These are phyloP conservation scores for Phytophthora pistaciae DNA, from an alignment of 352 stramenopile genomes.

Conservation along the genomic window DNA sequence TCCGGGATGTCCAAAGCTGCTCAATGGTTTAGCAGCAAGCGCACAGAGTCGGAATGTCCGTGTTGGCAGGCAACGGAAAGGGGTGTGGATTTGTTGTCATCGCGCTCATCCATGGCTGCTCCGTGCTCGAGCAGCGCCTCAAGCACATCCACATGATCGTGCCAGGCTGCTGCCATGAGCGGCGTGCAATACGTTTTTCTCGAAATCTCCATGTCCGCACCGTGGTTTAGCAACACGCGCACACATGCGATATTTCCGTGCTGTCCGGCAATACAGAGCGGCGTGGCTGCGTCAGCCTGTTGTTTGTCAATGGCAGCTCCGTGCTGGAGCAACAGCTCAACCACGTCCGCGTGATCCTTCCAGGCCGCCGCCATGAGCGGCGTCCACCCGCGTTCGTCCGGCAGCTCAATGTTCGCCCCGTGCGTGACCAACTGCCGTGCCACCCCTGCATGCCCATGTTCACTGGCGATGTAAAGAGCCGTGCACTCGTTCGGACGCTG, in stretches of 20 bases:
- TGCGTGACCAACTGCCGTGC: constrained; percentile 7
- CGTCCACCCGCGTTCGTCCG: constrained; percentile 19
- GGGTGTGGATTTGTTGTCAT: too few relatives aligned
- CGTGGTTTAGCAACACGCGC: constrained; percentile 8
- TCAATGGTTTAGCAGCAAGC: too few relatives aligned
- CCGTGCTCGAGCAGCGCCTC: constrained; percentile 10
- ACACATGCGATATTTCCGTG: neutral
- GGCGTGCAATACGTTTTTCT: constrained; percentile 4
- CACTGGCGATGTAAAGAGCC: constrained; percentile 20
- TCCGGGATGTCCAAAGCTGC: too few relatives aligned
- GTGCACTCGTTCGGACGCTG: constrained; percentile 8
- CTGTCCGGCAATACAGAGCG: constrained; percentile 7
- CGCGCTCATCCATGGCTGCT: neutral
- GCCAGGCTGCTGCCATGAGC: constrained; percentile 9
- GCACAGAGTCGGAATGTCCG: too few relatives aligned
- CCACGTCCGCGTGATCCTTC: constrained; percentile 4
- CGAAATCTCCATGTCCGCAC: constrained; percentile 6
- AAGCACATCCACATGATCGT: neutral
- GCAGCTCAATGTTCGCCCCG: constrained; percentile 4
- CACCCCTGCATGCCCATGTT: constrained; percentile 12
- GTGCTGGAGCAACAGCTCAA: constrained; percentile 1
- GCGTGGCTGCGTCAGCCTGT: neutral
- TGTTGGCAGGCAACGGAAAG: too few relatives aligned
- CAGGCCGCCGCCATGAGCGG: constrained; percentile 27
- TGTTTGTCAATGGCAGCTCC: constrained; percentile 5